Conservation (phyloP, 2,329 filamentous ascomycete genomes). For the Tolypocladium guangdongense region DNA sequence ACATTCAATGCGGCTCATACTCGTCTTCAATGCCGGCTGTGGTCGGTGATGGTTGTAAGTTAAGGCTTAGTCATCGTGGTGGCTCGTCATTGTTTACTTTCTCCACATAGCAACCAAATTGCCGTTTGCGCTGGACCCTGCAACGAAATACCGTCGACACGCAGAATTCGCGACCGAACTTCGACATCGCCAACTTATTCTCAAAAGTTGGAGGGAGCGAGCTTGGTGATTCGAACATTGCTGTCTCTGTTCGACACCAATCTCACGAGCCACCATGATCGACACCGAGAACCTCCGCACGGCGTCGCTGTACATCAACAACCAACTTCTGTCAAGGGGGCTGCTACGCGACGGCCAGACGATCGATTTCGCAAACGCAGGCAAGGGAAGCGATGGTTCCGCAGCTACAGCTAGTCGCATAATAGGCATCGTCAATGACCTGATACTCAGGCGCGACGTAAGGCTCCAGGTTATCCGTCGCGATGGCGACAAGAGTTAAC, state of each 20-base stretch:
- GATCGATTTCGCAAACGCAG: constrained; percentile 74
- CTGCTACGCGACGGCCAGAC: constrained; percentile 55
- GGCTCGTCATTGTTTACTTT: constrained; percentile 25
- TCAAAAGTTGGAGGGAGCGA: background rate
- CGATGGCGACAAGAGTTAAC: constrained; percentile 3
- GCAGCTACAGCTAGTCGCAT: constrained; percentile 66
- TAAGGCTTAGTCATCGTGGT: constrained; percentile 13
- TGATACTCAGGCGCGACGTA: constrained; percentile 84
- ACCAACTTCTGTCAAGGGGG: constrained; percentile 56
- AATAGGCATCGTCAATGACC: constrained; percentile 87
- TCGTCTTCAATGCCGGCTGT: no score
- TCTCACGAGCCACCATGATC: constrained; percentile 29
- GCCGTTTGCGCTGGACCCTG: background rate
- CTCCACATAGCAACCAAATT: constrained; percentile 24
- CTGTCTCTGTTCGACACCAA: background rate
- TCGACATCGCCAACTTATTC: background rate
- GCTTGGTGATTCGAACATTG: background rate
- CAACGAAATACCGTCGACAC: background rate
- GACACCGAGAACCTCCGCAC: constrained; percentile 53
- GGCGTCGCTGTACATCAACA: constrained; percentile 63
- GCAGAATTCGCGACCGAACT: background rate
- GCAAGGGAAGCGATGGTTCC: constrained; percentile 44
- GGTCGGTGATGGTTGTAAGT: background rate
- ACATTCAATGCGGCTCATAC: no score
- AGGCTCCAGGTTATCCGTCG: constrained; percentile 2